phyloP scores from a whole-genome alignment of 495 filamentous ascomycete genomes.

The Neurospora pannonica region DNA sequence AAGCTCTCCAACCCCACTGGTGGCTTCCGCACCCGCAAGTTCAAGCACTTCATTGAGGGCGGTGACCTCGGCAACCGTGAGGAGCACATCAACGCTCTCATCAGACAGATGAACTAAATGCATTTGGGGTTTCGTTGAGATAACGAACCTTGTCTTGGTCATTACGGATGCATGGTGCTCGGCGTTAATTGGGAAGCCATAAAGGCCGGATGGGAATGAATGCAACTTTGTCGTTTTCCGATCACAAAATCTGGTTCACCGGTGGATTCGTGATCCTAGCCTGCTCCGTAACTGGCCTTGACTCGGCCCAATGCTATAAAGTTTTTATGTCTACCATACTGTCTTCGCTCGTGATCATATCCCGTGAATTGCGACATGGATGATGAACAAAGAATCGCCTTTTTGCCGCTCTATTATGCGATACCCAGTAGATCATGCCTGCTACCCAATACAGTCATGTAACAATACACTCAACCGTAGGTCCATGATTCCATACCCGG shows the following conservation, averaged over 20 bases:
- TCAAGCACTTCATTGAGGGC: conserved; percentile 99
- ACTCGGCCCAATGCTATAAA: conserved; percentile 15
- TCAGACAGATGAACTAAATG: conserved; percentile 95
- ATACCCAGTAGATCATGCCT: not conserved
- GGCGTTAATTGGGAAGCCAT: conserved; percentile 21
- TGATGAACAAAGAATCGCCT: not conserved
- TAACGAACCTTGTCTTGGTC: conserved; percentile 27
- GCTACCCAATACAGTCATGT: not conserved
- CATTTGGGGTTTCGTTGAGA: conserved; percentile 10
- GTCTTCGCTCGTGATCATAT: not conserved
- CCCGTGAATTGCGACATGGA: not conserved
- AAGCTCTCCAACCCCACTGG: conserved; percentile 97
- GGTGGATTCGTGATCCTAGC: conserved; percentile 16
- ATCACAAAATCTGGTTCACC: conserved; percentile 10
- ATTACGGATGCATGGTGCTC: conserved; percentile 27
- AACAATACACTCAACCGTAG: not conserved
- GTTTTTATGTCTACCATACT: not conserved
- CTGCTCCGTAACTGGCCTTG: conserved; percentile 10
- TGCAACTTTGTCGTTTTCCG: conserved; percentile 17
- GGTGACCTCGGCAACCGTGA: conserved; percentile 97
- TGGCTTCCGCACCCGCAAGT: conserved; percentile 91
- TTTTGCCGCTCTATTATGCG: not conserved
- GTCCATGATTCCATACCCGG: not conserved
- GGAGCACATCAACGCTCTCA: conserved; percentile 94
- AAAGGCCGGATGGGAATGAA: conserved; percentile 23